Base-by-base conservation (phyloP, 176 grass and related monocot species). In the Pontederia paniculata region DNA sequence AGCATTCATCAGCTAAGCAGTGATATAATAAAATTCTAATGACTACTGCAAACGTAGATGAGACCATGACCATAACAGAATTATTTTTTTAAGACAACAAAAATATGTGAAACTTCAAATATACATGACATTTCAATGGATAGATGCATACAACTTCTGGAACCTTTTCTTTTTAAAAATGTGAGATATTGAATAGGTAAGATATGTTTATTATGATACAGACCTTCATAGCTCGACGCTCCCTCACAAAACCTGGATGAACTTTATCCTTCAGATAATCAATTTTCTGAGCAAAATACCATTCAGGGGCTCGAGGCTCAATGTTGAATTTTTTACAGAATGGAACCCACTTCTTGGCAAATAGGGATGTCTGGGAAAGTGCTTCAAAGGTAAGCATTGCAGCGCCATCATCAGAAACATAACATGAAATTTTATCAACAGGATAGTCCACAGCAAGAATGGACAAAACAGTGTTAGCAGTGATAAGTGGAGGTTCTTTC, bases 381-480 rank as follows among this genome's bases (percentile, higher is more conserved):
- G 60, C 58, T 51, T 86, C 83, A 75, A 78, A 69, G n/a, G 54
- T 25, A 49, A 81, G 50, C 74, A 78, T 23, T 62, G 73, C 76
- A 0, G 74, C 65, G 54, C 78, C 83, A 58, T 86, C 83, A 68
- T 86, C 83, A 23, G 74, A 74, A 12, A 81, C 74, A 78, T 78
- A 81, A 70, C 83, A 86, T 0, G 83, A 45, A 16, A 86, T 21
- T 10, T 28, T 67, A 9, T 48, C 55, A 4, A 71, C 70, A 0
- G 74, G 83, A 75, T 86, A 86, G 67, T 86, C 78, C 17, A 75
- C 61, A 42, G 83, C 83, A 10, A 86, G 74, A 52, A 74, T 74
- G 5, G 83, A 86, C 42, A 86, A 70, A 19, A 78, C 74, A 13
- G 83, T 44, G 74, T 81, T 86, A 9, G 51, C 68, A 25, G 83